A percentile compares a stretch with the other conserved stretches of the same genome.
Conservation (phyloP, 2,329 filamentous ascomycete genomes). For the Sphaceloma murrayae region DNA sequence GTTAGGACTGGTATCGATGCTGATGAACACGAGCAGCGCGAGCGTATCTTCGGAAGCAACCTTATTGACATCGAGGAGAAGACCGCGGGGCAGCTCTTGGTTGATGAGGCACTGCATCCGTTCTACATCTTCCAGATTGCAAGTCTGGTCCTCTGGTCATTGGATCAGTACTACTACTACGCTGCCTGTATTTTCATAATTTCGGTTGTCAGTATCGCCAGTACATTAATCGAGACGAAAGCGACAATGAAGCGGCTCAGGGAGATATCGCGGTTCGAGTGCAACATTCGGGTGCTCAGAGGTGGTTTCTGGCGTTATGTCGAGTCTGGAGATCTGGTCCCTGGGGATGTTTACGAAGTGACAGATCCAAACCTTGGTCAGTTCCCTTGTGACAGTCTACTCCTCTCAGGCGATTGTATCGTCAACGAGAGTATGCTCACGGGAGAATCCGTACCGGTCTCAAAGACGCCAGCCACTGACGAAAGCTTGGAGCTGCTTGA, state of each 20-base stretch:
- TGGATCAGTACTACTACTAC: conserved; percentile 98
- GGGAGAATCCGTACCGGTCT: conserved; percentile 91
- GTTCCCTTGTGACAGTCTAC: conserved; percentile 82
- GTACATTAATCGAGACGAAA: conserved; percentile 82
- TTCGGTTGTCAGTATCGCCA: conserved; percentile 81
- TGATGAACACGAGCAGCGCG: conserved; percentile 75
- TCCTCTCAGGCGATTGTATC: conserved; percentile 90
- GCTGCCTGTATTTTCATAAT: conserved; percentile 90
- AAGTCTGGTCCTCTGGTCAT: conserved; percentile 84
- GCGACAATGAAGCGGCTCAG: conserved; percentile 84
- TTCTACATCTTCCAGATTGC: conserved; percentile 98
- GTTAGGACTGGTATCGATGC: conserved; percentile 74
- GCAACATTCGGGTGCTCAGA: conserved; percentile 83
- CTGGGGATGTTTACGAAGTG: conserved; percentile 92
- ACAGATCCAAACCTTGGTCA: conserved; percentile 83
- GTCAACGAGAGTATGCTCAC: conserved; percentile 99
- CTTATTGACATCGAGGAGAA: conserved; percentile 91
- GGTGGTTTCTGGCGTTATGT: conserved; percentile 94
- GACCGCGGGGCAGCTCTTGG: conserved; percentile 65
- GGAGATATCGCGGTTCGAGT: conserved; percentile 90
- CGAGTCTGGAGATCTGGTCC: conserved; percentile 77
- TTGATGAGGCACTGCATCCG: conserved; percentile 94
- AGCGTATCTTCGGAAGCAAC: conserved; percentile 81
- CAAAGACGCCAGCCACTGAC: conserved; percentile 76
- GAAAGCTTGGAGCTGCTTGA: conserved; percentile 68